These are phyloP conservation scores for Zasmidium angulare DNA, from an alignment of 2,329 filamentous ascomycete genomes.

Conservation along the genomic window DNA sequence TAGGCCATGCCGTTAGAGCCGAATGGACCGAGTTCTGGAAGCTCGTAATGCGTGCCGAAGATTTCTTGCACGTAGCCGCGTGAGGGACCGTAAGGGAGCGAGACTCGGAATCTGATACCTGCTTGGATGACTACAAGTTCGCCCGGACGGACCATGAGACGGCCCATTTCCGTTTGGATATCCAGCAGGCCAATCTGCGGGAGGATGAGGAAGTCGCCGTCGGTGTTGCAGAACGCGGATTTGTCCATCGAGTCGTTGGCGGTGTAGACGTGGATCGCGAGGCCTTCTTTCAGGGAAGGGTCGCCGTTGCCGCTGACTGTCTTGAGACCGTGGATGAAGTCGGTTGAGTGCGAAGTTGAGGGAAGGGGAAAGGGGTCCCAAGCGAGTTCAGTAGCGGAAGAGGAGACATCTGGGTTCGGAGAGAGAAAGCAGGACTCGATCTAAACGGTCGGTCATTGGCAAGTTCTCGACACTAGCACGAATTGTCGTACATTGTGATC, in stretches of 20 bases:
- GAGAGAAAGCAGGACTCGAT: conserved; percentile 20
- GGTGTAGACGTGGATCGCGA: conserved; percentile 24
- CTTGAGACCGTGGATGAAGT: conserved; percentile 24
- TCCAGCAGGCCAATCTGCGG: conserved; percentile 63
- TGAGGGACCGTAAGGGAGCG: conserved; percentile 56
- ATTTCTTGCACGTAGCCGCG: conserved; percentile 66
- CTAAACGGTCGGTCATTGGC: background rate
- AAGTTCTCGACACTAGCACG: too few species aligned
- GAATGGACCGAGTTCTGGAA: conserved; percentile 65
- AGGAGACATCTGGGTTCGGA: conserved; percentile 11
- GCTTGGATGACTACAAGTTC: conserved; percentile 65
- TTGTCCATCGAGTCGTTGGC: conserved; percentile 23
- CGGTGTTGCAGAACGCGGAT: conserved; percentile 73
- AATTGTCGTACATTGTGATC: conserved; percentile 1
- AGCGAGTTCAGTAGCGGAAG: conserved; percentile 9
- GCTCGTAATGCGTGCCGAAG: conserved; percentile 62
- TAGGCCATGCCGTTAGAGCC: conserved; percentile 66
- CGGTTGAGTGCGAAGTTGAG: conserved; percentile 7
- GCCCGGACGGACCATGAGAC: conserved; percentile 61
- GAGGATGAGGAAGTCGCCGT: conserved; percentile 66
- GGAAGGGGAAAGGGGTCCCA: conserved; percentile 20
- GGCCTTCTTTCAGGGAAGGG: conserved; percentile 17
- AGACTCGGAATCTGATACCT: conserved; percentile 61
- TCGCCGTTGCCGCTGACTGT: conserved; percentile 27
- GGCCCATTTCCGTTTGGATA: conserved; percentile 66